These are phyloP conservation scores for Harringtonia lauricola DNA, from an alignment of 2,329 filamentous ascomycete genomes.

Conservation along the genomic window DNA sequence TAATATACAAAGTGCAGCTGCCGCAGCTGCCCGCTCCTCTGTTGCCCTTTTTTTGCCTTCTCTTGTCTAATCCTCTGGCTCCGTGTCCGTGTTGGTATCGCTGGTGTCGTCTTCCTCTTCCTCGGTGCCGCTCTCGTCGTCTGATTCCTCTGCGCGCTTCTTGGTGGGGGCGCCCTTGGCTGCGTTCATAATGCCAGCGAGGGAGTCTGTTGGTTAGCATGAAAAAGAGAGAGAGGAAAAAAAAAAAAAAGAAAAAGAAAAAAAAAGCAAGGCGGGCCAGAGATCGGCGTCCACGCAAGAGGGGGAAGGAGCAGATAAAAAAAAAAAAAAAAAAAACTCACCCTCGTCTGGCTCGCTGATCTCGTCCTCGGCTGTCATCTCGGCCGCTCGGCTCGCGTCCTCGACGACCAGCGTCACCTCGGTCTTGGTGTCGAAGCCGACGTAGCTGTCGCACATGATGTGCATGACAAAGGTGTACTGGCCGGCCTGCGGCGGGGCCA, in stretches of 20 bases:
- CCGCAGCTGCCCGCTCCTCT: too few species aligned
- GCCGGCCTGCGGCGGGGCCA: constrained; percentile 82
- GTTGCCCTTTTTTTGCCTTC: background rate
- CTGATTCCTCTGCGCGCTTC: constrained; percentile 42
- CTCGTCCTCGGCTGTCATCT: constrained; percentile 78
- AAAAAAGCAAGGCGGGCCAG: too few species aligned
- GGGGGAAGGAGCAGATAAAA: too few species aligned
- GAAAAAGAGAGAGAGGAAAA: constrained; percentile 9
- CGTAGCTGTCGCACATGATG: constrained; percentile 85
- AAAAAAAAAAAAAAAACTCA: constrained; percentile 36
- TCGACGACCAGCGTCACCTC: constrained; percentile 85
- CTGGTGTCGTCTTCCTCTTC: constrained; percentile 57
- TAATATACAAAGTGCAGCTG: too few species aligned
- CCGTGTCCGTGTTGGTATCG: constrained; percentile 58
- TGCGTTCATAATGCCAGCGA: constrained; percentile 83
- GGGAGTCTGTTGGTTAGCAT: constrained; percentile 49
- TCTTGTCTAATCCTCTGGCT: constrained; percentile 39
- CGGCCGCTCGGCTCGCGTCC: constrained; percentile 73
- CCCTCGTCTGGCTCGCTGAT: constrained; percentile 98
- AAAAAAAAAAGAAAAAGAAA: constrained; percentile 1
- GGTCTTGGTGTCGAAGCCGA: constrained; percentile 87
- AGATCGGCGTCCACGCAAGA: too few species aligned
- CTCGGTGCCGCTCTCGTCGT: constrained; percentile 75
- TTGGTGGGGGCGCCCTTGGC: constrained; percentile 59
- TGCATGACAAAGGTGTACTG: constrained; percentile 94